phyloP scores from a whole-genome alignment of 2,329 filamentous ascomycete genomes.

The Zasmidium angulare region DNA sequence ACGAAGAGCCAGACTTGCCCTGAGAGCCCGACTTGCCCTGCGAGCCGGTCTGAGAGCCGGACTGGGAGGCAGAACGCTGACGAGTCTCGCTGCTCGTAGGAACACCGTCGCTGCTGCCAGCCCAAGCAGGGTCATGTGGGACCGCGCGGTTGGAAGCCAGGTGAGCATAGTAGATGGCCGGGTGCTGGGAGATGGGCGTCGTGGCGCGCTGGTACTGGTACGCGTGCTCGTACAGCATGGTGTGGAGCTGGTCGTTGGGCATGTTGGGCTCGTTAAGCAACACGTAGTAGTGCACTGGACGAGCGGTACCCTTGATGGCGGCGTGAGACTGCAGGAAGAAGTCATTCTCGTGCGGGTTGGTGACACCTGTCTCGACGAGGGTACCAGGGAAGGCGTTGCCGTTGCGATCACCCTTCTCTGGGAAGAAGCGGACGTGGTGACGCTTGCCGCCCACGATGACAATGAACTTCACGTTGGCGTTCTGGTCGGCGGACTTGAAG shows the following conservation, averaged over 20 bases:
- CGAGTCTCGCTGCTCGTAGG: constrained; percentile 17
- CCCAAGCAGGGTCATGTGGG: constrained; percentile 63
- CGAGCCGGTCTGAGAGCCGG: constrained; percentile 19
- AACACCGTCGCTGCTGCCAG: constrained; percentile 22
- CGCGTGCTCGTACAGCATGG: constrained; percentile 90
- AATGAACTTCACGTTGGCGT: constrained; percentile 66
- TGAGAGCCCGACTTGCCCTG: constrained; percentile 36
- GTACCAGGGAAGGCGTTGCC: constrained; percentile 83
- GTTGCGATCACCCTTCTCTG: constrained; percentile 69
- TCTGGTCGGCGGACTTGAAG: constrained; percentile 34
- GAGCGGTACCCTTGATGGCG: constrained; percentile 90
- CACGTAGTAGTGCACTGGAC: constrained; percentile 82
- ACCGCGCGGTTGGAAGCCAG: constrained; percentile 78
- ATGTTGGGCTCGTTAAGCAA: constrained; percentile 77
- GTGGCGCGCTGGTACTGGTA: constrained; percentile 93
- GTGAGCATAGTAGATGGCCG: constrained; percentile 95
- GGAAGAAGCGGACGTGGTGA: constrained; percentile 92
- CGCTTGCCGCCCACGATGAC: constrained; percentile 90
- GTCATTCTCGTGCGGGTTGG: constrained; percentile 85
- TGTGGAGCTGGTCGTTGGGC: constrained; percentile 68
- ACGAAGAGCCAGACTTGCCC: constrained; percentile 25
- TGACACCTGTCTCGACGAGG: constrained; percentile 84
- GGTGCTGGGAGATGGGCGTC: constrained; percentile 83
- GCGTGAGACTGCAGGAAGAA: constrained; percentile 72
- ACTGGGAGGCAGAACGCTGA: constrained; percentile 11